These are phyloP conservation scores for Mortierella sp. DNA, from an alignment of 371 early-diverging fungal species.

Conservation along the genomic window DNA sequence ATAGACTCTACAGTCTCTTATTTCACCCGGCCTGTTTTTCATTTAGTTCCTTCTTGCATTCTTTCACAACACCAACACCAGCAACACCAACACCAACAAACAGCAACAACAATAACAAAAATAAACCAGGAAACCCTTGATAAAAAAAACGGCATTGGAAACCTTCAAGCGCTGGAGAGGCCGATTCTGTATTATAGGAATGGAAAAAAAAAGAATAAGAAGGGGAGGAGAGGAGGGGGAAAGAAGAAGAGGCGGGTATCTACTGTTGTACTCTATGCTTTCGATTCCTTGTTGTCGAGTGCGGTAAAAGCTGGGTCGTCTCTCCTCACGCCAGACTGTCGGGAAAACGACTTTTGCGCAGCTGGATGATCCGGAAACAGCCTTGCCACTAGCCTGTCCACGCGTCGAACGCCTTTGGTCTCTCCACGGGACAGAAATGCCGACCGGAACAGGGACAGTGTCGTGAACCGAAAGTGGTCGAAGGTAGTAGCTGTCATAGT, in stretches of 20 bases:
- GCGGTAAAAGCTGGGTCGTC: background rate
- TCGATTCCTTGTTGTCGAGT: background rate
- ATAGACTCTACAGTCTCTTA: background rate
- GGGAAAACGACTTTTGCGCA: background rate
- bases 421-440: slow-evolving; percentile 37
- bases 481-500: slow-evolving; percentile 22
- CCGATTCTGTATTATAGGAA: background rate
- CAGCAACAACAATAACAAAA: too few species aligned
- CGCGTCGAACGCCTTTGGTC: slow-evolving; percentile 23
- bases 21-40: background rate
- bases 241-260: background rate
- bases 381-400: slow-evolving; percentile 22
- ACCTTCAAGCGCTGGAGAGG: too few species aligned
- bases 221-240: background rate
- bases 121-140: too few species aligned
- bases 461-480: slow-evolving; percentile 34
- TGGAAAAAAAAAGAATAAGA: background rate
- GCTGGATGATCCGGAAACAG: slow-evolving; percentile 35
- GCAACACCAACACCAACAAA: too few species aligned
- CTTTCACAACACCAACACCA: background rate
- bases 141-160: too few species aligned
- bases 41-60: background rate
- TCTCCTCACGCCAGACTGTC: background rate
- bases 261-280: background rate
- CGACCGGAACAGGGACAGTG: slow-evolving; percentile 28